These are phyloP conservation scores for Firmiana major DNA, from an alignment of 345 rosid species.

Conservation along the genomic window DNA sequence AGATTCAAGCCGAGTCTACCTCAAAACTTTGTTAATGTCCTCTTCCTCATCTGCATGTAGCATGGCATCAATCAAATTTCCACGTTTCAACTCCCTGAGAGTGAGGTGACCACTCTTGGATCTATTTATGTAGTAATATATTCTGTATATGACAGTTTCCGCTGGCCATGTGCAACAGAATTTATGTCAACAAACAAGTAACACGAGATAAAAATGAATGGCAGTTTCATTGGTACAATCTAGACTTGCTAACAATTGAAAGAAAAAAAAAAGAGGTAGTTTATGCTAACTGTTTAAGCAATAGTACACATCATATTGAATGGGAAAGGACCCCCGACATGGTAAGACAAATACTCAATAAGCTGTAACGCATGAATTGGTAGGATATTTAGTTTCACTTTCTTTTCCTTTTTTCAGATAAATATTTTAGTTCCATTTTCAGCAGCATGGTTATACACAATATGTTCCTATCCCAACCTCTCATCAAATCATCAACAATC, in stretches of 20 bases:
- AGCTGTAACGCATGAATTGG: not conserved
- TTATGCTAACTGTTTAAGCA: not conserved
- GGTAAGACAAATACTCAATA: not conserved
- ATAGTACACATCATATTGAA: not conserved
- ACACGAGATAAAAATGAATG: not conserved
- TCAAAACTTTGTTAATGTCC: slow-evolving; percentile 94
- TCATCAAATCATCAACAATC: not conserved
- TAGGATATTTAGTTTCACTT: not conserved
- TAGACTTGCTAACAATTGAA: not conserved
- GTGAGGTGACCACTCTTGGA: slow-evolving; percentile 80
- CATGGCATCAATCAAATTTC: slow-evolving; percentile 84
- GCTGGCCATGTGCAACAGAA: slow-evolving; percentile 45
- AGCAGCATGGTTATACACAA: not conserved
- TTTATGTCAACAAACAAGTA: not conserved
- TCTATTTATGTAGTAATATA: slow-evolving; percentile 90
- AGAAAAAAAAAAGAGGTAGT: not conserved
- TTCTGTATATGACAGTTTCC: slow-evolving; percentile 97
- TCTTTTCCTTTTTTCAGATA: not conserved
- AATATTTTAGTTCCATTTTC: not conserved
- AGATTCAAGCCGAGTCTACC: slow-evolving; percentile 40
- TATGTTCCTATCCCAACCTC: not conserved
- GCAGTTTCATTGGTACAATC: not conserved
- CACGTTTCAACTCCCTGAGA: slow-evolving; percentile 89
- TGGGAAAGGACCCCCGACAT: not conserved
- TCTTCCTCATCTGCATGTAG: slow-evolving; percentile 97